Evolutionary conservation across 2,329 filamentous ascomycete species (phyloP), one percentile per base, ranked within the genome.

Genomic region (Alternaria metachromatica): DNA sequence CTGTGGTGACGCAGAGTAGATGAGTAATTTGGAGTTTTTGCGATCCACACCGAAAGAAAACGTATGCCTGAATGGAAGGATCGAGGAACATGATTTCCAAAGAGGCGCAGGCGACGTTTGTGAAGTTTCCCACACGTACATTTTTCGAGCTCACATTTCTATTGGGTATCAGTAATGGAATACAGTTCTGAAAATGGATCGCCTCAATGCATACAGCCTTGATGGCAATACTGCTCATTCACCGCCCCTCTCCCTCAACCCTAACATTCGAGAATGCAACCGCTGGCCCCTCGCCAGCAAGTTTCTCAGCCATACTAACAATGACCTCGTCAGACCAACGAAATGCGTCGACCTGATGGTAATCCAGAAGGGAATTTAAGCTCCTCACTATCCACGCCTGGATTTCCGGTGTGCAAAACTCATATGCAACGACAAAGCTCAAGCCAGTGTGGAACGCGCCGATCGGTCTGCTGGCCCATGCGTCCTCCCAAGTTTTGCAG

Each of bases 401-500:
- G 5, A 76, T 67, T 5, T 74, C 64, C 2, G 62, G 49, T 4
- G 62, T 61, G 49, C 74, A 76, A 18, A 70, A 78, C 28, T 78
- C 75, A 46, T 74, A 77, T 2, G 76, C 76, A 44, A 78, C 70
- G 6, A 79, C 73, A 43, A 77, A 77, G 58, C 76, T 76, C 21
- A 78, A 58, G 5, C 72, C 71, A 0, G 73, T 74, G 20, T 78
- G 75, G 10, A 76, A 74, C 4, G 76, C 73, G 18, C 76, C 76
- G 33, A 78, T 76, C 4, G 76, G 76, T 20, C 71, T 74, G 13
- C 67, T 74, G 26, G 69, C 67, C 75, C 75, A 78, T 3, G 76
- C 75, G 60, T 75, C 72, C 59, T 78, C 76, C 76, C 76, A 78
- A 11, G 73, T 77, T 62, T 77, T 77, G 65, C 76, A 78, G 5